phyloP scores from a whole-genome alignment of 2,329 filamentous ascomycete species.

The Tolypocladium nubicola region DNA sequence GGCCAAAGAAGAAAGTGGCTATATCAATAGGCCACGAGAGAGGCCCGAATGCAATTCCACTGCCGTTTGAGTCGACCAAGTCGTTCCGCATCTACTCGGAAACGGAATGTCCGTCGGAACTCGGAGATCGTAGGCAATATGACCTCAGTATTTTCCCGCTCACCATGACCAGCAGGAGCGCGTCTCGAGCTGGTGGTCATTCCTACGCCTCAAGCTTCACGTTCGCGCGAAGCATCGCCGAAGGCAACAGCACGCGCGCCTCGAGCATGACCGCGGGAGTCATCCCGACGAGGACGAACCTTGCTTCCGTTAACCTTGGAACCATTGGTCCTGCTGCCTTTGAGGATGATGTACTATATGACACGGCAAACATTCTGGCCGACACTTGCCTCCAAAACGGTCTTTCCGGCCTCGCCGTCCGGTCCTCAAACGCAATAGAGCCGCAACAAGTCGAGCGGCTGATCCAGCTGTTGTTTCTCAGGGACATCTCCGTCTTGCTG shows the following conservation, averaged over 20 bases:
- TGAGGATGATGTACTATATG: neutral
- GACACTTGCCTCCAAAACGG: neutral
- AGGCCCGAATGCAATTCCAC: neutral
- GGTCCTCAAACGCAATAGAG: conserved; percentile 2
- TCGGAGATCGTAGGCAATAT: neutral
- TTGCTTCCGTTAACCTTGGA: conserved; percentile 1
- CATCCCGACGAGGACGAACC: neutral
- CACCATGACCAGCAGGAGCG: neutral
- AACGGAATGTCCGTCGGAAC: neutral
- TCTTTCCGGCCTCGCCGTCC: conserved; percentile 1
- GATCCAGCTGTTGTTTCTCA: conserved; percentile 1
- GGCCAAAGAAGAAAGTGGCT: neutral
- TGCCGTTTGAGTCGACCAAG: neutral
- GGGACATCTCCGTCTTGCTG: conserved; percentile 9
- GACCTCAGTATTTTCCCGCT: conserved; percentile 1
- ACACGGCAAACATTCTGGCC: neutral
- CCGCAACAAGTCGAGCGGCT: conserved; percentile 1
- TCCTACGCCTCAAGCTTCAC: neutral
- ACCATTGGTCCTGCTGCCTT: neutral
- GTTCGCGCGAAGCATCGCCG: neutral
- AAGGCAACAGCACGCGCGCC: neutral
- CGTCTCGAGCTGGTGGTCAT: neutral
- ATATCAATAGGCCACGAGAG: neutral
- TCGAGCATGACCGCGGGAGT: neutral
- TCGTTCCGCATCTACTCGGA: neutral